These are phyloP conservation scores for Auriscalpium vulgare DNA, from an alignment of 768 basidiomycete genomes.

Conservation along the genomic window DNA sequence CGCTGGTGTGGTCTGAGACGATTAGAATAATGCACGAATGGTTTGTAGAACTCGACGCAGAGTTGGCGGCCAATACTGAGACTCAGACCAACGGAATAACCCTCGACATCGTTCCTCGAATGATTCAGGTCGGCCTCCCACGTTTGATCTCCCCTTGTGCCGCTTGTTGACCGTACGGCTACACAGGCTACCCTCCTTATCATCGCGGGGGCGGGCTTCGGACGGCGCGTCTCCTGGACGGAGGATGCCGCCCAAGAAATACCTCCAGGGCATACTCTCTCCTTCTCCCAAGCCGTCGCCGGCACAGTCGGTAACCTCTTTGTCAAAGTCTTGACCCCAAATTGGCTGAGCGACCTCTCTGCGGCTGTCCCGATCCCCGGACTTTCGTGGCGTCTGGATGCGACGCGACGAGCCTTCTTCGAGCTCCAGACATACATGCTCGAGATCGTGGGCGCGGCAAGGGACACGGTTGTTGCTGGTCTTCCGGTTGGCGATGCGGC, in stretches of 20 bases:
- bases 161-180: neutral
- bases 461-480: constrained; percentile 26
- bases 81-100: neutral
- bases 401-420: constrained; percentile 26
- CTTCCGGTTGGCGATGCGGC: constrained; percentile 23
- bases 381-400: constrained; percentile 24
- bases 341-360: constrained; percentile 23
- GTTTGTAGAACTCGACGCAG: neutral
- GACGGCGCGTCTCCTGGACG: constrained; percentile 27
- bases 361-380: constrained; percentile 28
- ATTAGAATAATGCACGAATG: constrained; percentile 21
- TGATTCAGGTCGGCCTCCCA: neutral
- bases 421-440: constrained; percentile 33
- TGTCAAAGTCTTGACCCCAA: constrained; percentile 25
- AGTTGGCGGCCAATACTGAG: neutral
- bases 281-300: constrained; percentile 30
- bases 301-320: constrained; percentile 16
- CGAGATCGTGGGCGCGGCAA: constrained; percentile 32
- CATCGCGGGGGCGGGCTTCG: constrained; percentile 35
- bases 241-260: constrained; percentile 20
- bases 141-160: neutral
- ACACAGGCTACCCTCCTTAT: constrained; percentile 29
- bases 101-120: neutral
- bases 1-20: constrained; percentile 42
- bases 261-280: constrained; percentile 25